Evolutionary conservation across 2,329 filamentous ascomycete species (phyloP).

Genomic region (Penicillium sp.): DNA sequence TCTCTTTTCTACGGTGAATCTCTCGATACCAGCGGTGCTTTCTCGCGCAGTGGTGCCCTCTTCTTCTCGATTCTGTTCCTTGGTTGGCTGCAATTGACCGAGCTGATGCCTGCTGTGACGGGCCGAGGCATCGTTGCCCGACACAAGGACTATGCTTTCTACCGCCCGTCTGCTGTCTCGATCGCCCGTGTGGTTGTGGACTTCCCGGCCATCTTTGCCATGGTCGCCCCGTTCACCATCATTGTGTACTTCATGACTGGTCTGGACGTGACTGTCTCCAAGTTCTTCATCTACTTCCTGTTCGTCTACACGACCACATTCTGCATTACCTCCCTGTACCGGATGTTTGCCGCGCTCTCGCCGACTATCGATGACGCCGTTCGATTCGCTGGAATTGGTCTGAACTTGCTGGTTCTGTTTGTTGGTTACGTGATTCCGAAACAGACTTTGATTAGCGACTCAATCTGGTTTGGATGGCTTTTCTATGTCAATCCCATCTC

Average conservation of each 20-base stretch:
- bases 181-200: constrained; percentile 63
- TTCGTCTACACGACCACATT: constrained; percentile 64
- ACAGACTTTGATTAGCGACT: constrained; percentile 55
- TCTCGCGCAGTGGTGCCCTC: constrained; percentile 60
- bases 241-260: constrained; percentile 65
- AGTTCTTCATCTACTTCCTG: constrained; percentile 65
- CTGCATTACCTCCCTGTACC: constrained; percentile 62
- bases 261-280: constrained; percentile 57
- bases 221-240: constrained; percentile 59
- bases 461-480: constrained; percentile 66
- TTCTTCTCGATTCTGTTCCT: constrained; percentile 68
- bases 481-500: constrained; percentile 54
- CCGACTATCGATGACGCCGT: constrained; percentile 65
- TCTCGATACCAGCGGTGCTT: constrained; percentile 59
- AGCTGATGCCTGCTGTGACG: constrained; percentile 73
- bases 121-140: constrained; percentile 67
- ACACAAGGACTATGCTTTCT: constrained; percentile 67
- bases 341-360: constrained; percentile 63
- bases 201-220: constrained; percentile 58
- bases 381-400: constrained; percentile 58
- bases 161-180: constrained; percentile 64
- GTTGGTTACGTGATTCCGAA: constrained; percentile 68
- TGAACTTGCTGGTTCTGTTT: constrained; percentile 63
- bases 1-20: constrained; percentile 72
- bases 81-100: constrained; percentile 69